phyloP scores from a whole-genome alignment of 495 filamentous ascomycete genomes.

The Xylaria castorea region DNA sequence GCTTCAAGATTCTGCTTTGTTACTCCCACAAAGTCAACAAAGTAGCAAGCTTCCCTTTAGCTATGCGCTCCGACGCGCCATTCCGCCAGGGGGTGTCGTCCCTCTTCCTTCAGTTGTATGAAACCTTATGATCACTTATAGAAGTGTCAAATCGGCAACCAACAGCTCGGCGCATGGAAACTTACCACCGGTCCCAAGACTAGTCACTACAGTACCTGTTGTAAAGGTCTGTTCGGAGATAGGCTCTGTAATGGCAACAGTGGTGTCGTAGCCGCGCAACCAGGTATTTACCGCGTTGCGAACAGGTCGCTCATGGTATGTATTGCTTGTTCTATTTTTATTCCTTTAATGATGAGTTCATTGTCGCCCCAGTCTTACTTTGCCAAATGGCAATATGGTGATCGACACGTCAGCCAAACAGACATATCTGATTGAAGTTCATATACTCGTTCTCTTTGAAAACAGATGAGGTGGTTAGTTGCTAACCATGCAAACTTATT shows the following conservation, averaged over 20 bases:
- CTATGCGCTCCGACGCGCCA: neutral
- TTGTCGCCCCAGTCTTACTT: slow-evolving; percentile 96
- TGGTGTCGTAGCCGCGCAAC: neutral
- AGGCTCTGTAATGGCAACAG: neutral
- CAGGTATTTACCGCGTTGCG: neutral
- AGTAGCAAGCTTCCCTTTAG: slow-evolving; percentile 18
- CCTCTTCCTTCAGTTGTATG: neutral
- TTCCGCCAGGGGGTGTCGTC: neutral
- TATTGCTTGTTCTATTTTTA: slow-evolving; percentile 33
- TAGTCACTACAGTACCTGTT: neutral
- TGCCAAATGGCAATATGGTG: slow-evolving; percentile 71
- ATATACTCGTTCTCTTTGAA: neutral
- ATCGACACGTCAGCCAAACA: slow-evolving; percentile 94
- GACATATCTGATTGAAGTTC: slow-evolving; percentile 70
- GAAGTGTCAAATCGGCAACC: neutral
- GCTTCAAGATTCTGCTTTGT: slow-evolving; percentile 31
- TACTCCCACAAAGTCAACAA: slow-evolving; percentile 42
- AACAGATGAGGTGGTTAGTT: neutral
- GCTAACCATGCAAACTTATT: neutral
- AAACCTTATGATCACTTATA: neutral
- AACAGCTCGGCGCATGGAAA: neutral
- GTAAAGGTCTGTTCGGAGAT: neutral
- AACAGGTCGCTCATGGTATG: slow-evolving; percentile 38
- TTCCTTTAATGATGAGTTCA: slow-evolving; percentile 73
- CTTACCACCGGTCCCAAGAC: neutral